Evolutionary conservation across 1,284 basidiomycete species (phyloP).

Genomic region (Wolfiporia cocos): DNA sequence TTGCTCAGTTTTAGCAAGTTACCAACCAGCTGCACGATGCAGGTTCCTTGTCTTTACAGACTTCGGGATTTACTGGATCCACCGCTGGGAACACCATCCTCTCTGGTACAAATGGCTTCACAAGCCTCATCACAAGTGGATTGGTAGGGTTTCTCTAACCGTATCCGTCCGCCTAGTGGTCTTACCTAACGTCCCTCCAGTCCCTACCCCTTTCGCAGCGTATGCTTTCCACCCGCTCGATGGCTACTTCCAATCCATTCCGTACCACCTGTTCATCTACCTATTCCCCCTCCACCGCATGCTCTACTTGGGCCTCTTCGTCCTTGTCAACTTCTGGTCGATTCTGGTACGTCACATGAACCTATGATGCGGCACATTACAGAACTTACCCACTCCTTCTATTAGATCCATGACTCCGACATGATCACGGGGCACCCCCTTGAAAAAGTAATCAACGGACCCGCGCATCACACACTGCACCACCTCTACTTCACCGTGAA

Average conservation of each 20-base stretch:
- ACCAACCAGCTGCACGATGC: background rate
- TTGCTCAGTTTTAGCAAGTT: conserved; percentile 3
- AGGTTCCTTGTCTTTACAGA: conserved; percentile 95
- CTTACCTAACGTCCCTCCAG: conserved; percentile 33
- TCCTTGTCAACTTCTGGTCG: conserved; percentile 88
- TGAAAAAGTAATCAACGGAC: conserved; percentile 93
- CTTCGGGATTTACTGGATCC: conserved; percentile 87
- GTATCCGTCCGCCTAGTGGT: background rate
- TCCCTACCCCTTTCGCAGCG: conserved; percentile 95
- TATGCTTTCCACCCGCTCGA: conserved; percentile 98
- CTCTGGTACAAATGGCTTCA: conserved; percentile 86
- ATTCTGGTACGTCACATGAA: conserved; percentile 60
- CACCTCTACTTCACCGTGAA: conserved; percentile 96
- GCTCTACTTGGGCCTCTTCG: conserved; percentile 79
- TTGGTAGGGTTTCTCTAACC: conserved; percentile 56
- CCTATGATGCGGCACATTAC: background rate
- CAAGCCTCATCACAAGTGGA: conserved; percentile 99
- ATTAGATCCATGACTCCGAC: conserved; percentile 96
- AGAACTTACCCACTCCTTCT: background rate
- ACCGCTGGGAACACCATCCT: conserved; percentile 88
- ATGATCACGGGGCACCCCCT: conserved; percentile 94
- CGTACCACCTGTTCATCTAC: conserved; percentile 93
- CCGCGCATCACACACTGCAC: conserved; percentile 95
- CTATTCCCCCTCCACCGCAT: conserved; percentile 88
- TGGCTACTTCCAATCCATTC: conserved; percentile 90